Conservation (phyloP, 2,329 filamentous ascomycete genomes). For the Fusarium pininemorale region DNA sequence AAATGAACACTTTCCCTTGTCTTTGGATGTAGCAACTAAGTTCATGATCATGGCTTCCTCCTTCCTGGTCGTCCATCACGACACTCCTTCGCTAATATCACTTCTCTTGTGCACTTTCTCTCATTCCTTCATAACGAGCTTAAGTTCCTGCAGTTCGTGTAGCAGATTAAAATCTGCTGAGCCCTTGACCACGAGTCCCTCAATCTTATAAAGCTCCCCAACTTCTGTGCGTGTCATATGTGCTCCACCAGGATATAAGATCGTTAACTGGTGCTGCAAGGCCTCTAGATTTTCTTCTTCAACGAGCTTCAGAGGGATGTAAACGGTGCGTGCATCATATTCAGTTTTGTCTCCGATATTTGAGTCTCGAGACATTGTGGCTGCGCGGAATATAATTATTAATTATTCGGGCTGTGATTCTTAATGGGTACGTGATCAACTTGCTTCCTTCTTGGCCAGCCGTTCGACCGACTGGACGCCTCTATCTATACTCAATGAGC, state of each 20-base stretch:
- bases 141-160: not conserved
- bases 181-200: not conserved
- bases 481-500: not conserved
- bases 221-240: too few species aligned
- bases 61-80: not conserved
- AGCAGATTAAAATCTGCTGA: not conserved
- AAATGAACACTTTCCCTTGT: accelerated
- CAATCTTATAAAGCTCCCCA: not conserved
- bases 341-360: not conserved
- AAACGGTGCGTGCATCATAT: not conserved
- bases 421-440: not conserved
- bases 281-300: accelerated
- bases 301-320: not conserved
- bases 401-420: accelerated
- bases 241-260: too few species aligned
- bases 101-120: too few species aligned
- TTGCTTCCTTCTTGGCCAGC: not conserved
- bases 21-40: accelerated
- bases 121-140: not conserved
- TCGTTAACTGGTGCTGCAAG: too few species aligned
- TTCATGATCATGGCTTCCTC: not conserved
- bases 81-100: accelerated
- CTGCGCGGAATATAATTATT: not conserved
- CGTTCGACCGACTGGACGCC: accelerated
- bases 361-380: not conserved